Percentiles rank a stretch among this genome's conserved stretches.
These are phyloP conservation scores for Phlyctochytrium bullatum DNA, from an alignment of 192 early-diverging fungal genomes.

Conservation along the genomic window DNA sequence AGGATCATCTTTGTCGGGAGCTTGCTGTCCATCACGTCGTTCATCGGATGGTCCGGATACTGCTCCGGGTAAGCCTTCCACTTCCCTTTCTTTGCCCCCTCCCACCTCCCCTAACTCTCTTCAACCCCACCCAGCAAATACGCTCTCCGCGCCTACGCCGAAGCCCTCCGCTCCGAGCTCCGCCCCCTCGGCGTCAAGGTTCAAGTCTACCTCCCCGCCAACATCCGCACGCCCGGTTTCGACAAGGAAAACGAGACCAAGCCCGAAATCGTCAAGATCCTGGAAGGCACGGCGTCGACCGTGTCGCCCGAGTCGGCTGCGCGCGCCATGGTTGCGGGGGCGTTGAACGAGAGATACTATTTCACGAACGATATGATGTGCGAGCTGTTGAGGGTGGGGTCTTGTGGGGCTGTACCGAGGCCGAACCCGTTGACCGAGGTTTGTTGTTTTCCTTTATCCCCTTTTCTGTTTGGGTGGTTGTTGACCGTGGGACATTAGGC, in stretches of 20 bases:
- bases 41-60: constrained; percentile 45
- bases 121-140: constrained; percentile 31
- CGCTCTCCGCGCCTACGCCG: constrained; percentile 40
- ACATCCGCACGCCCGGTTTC: constrained; percentile 50
- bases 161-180: constrained; percentile 41
- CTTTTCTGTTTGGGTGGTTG: neutral
- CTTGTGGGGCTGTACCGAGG: constrained; percentile 14
- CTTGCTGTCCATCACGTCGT: constrained; percentile 29
- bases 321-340: constrained; percentile 30
- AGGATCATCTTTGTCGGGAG: constrained; percentile 43
- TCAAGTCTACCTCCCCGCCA: constrained; percentile 41
- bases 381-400: constrained; percentile 28
- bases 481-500: constrained; percentile 1
- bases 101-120: constrained; percentile 5
- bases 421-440: constrained; percentile 30
- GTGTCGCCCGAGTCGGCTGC: constrained; percentile 36
- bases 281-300: constrained; percentile 38
- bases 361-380: constrained; percentile 42
- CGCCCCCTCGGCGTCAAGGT: constrained; percentile 32
- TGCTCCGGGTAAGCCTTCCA: constrained; percentile 21
- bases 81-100: neutral
- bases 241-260: constrained; percentile 46
- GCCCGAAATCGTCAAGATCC: constrained; percentile 37
- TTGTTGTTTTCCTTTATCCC: neutral
- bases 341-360: constrained; percentile 34